Evolutionary conservation across 306 rosid genomes (phyloP).

Genomic region (Inga laurina): DNA sequence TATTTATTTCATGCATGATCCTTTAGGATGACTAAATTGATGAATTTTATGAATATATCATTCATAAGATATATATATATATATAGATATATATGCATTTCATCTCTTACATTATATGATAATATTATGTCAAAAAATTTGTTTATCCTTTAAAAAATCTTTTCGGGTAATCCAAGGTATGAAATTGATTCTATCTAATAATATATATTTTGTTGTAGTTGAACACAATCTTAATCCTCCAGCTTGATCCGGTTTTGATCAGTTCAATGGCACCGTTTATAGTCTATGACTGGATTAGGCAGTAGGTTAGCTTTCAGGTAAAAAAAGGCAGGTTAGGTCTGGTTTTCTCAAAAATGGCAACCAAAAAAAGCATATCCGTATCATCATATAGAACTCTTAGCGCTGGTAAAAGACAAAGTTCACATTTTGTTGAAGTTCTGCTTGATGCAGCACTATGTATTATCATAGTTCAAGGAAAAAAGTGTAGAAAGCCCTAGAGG

Average conservation of each 20-base stretch:
- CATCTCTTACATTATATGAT: neutral
- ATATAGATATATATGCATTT: neutral
- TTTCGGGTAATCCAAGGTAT: neutral
- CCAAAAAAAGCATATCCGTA: neutral
- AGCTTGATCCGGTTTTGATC: neutral
- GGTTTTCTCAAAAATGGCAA: neutral
- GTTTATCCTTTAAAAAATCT: neutral
- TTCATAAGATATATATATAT: neutral
- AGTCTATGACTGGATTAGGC: neutral
- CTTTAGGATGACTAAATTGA: neutral
- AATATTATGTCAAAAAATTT: neutral
- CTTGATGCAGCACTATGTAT: neutral
- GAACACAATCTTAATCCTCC: neutral
- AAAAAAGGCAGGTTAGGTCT: neutral
- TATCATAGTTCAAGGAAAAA: neutral
- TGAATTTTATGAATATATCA: neutral
- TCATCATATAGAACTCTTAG: neutral
- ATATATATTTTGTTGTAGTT: neutral
- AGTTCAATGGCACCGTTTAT: neutral
- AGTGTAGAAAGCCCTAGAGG: neutral
- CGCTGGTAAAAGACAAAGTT: neutral
- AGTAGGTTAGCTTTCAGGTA: neutral
- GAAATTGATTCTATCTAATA: neutral
- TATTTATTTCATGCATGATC: neutral
- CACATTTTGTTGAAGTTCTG: conserved; percentile 2